Percentiles rank a stretch among this genome's conserved stretches.
Evolutionary conservation across 208 protist species (phyloP).

Genomic region (Trypanosoma lewisi): DNA sequence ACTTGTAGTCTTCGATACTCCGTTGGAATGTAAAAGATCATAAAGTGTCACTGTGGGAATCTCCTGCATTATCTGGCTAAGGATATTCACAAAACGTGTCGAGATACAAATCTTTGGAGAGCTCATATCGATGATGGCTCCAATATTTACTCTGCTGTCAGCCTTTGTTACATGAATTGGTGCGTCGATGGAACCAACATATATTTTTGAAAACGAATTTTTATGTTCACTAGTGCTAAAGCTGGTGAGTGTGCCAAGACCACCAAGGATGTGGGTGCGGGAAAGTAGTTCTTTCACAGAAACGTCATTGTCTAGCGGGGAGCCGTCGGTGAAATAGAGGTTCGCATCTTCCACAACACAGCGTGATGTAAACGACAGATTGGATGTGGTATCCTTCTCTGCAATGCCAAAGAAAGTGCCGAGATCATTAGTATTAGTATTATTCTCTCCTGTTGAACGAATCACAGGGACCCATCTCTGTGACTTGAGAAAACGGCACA

Average conservation of each 20-base stretch:
- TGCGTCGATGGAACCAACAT: conserved; percentile 52
- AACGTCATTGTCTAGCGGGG: conserved; percentile 23
- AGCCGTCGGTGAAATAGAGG: conserved; percentile 73
- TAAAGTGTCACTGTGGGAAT: conserved; percentile 20
- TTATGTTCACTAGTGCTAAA: conserved; percentile 14
- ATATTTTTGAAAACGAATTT: conserved; percentile 41
- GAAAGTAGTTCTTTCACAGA: conserved; percentile 27
- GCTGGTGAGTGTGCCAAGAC: conserved; percentile 60
- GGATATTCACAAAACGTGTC: conserved; percentile 59
- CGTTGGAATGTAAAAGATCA: not conserved
- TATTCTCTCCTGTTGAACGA: not conserved
- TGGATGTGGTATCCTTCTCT: not conserved
- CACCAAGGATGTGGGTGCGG: conserved; percentile 62
- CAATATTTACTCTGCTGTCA: conserved; percentile 29
- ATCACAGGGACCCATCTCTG: conserved; percentile 12
- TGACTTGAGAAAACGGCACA: conserved; percentile 33
- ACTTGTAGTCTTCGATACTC: not conserved
- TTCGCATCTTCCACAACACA: conserved; percentile 49
- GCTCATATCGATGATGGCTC: conserved; percentile 63
- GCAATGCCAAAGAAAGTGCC: not conserved
- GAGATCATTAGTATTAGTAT: too few relatives aligned
- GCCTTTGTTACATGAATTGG: conserved; percentile 54
- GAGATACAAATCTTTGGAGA: conserved; percentile 61
- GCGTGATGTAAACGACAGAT: conserved; percentile 41
- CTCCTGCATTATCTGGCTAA: conserved; percentile 57